Evolutionary conservation across 495 filamentous ascomycete genomes (phyloP).

Genomic region (Xylaria curta): DNA sequence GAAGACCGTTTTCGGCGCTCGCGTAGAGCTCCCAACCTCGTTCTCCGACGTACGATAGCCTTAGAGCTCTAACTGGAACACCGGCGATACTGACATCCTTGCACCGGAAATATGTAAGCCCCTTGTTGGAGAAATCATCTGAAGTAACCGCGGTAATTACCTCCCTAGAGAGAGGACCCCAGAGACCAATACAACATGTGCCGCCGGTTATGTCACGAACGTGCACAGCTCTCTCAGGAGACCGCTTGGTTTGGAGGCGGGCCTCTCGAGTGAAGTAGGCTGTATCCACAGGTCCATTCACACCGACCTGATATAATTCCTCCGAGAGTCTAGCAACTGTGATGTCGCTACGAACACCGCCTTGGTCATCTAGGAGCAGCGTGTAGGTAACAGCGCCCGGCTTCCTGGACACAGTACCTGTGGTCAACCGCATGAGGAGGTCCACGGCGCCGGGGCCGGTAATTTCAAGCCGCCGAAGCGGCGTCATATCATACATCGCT

Average conservation of each 20-base stretch:
- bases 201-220: conserved; percentile 57
- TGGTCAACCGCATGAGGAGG: conserved; percentile 55
- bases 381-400: conserved; percentile 51
- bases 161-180: conserved; percentile 55
- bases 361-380: conserved; percentile 51
- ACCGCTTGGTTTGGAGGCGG: conserved; percentile 39
- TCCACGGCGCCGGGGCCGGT: conserved; percentile 52
- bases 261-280: conserved; percentile 53
- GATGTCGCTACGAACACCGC: conserved; percentile 39
- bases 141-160: conserved; percentile 42
- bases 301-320: conserved; percentile 53
- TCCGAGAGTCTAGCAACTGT: conserved; percentile 45
- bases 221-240: conserved; percentile 41
- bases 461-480: conserved; percentile 57
- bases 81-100: conserved; percentile 45
- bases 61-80: conserved; percentile 45
- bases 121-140: conserved; percentile 50
- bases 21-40: conserved; percentile 59
- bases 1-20: conserved; percentile 52
- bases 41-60: conserved; percentile 58
- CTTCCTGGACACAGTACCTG: conserved; percentile 46
- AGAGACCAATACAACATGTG: conserved; percentile 59
- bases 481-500: conserved; percentile 61
- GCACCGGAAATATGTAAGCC: conserved; percentile 47
- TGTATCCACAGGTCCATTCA: conserved; percentile 52